Base-by-base conservation (phyloP, 192 early-diverging fungal species). In the Coemansia reversa region DNA sequence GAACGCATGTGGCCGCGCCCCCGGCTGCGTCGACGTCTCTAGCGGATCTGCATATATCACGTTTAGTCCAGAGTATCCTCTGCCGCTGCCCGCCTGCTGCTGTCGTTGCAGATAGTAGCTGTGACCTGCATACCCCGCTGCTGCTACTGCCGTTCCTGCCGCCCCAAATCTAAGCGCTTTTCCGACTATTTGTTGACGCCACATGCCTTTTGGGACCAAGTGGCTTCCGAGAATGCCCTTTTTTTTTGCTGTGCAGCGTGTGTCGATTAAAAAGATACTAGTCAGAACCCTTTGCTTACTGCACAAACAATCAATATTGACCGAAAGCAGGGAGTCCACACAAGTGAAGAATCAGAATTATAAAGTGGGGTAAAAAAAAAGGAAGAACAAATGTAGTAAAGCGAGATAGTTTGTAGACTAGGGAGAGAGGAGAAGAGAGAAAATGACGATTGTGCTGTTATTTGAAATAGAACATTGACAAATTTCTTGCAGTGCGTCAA, bases 1-100 rank as follows among this genome's bases (percentile, higher is more conserved):
- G 75, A 89, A 87, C 25, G 85, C 85, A 20, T 85, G 84, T n/a
- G 86, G 84, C 30, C 83, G 82, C 55, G 66, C 75, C 2, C 65
- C 68, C 1, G 74, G 69, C 59, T 51, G 51, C 2, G 79, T 62
- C 27, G 72, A 50, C 30, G 69, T 70, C 49, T 75, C 67, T 2
- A 81, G 69, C 16, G 66, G 69, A 28, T 81, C 79, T 1, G 79
- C 73, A 51, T 76, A 69, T 50, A 66, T 50, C 9, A 56, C 45
- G 47, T 33, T n/a, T 4, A 60, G 56, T 28, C 57, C 27, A 8
- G 58, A 60, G 18, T 57, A 72, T 55, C 55, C 23, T 45, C 52
- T 56, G 52, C 45, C 45, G 1, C 42, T n/a, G 19, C 47, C 24
- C 33, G 22, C 55, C 20, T 20, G 49, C 45, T 33, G 35, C 32